A percentile compares a stretch with the other conserved stretches of the same genome.
These are phyloP conservation scores for Tolypocladium tundrense DNA, from an alignment of 2,329 filamentous ascomycete genomes.

Conservation along the genomic window DNA sequence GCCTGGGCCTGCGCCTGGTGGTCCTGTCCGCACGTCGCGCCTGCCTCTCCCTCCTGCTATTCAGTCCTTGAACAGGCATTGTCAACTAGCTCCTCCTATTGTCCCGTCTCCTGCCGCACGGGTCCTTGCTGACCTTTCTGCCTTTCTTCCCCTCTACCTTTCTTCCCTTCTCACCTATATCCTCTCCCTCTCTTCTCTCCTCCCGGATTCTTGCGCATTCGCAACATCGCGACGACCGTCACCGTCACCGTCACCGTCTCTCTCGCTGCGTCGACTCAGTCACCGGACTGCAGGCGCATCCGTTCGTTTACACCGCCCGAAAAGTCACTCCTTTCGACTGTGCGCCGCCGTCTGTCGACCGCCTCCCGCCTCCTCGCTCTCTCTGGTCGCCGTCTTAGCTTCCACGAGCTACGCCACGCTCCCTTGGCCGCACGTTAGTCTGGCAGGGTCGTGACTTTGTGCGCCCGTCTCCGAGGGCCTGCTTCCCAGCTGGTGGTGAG, in stretches of 20 bases:
- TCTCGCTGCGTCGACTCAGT: neutral
- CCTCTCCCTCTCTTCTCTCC: neutral
- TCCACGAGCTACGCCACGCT: neutral
- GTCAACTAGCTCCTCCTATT: neutral
- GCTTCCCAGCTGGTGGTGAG: constrained; percentile 5
- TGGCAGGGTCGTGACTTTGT: neutral
- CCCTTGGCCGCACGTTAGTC: neutral
- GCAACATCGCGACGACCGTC: neutral
- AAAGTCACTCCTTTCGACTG: neutral
- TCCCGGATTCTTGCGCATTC: neutral
- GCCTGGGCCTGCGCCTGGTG: neutral
- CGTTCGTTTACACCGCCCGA: neutral
- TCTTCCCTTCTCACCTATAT: neutral
- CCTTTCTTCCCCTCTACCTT: too few relatives aligned
- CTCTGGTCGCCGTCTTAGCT: neutral
- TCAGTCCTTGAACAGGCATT: neutral
- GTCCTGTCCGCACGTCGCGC: neutral
- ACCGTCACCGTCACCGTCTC: neutral
- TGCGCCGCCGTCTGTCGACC: neutral
- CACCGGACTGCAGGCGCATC: neutral
- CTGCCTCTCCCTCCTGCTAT: neutral
- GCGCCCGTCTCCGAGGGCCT: neutral
- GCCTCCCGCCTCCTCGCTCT: neutral
- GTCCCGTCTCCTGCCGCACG: neutral
- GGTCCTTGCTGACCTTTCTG: neutral